Evolutionary conservation across 2,329 filamentous ascomycete species (phyloP).

Genomic region (Colletotrichum shisoi): DNA sequence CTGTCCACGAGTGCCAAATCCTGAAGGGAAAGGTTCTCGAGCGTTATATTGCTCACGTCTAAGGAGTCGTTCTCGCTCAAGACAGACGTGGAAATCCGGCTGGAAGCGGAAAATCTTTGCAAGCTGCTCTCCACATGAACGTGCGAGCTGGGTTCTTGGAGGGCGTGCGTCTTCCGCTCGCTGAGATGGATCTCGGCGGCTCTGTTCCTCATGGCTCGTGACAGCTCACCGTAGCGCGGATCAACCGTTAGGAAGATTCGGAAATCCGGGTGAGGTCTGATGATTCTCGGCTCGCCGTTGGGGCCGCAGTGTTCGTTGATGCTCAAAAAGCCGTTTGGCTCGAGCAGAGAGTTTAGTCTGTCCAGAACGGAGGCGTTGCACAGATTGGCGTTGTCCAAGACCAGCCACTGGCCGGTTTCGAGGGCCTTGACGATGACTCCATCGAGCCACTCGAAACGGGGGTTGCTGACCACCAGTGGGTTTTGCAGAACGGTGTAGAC

Average conservation of each 20-base stretch:
- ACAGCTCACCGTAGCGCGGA: slow-evolving; percentile 89
- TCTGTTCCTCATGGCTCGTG: slow-evolving; percentile 94
- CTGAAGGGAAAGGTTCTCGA: slow-evolving; percentile 58
- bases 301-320: slow-evolving; percentile 91
- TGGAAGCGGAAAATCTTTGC: slow-evolving; percentile 56
- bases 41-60: slow-evolving; percentile 47
- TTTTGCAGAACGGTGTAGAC: slow-evolving; percentile 60
- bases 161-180: slow-evolving; percentile 48
- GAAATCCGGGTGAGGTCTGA: slow-evolving; percentile 85
- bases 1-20: slow-evolving; percentile 54
- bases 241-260: slow-evolving; percentile 94
- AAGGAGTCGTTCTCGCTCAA: slow-evolving; percentile 41
- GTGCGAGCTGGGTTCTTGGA: slow-evolving; percentile 52
- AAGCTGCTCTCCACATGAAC: slow-evolving; percentile 59
- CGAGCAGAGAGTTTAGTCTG: slow-evolving; percentile 90
- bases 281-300: slow-evolving; percentile 79
- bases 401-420: slow-evolving; percentile 86
- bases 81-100: slow-evolving; percentile 45
- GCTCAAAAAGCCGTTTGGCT: slow-evolving; percentile 85
- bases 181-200: slow-evolving; percentile 87
- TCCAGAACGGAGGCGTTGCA: slow-evolving; percentile 96
- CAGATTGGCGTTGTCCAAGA: slow-evolving; percentile 96
- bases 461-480: slow-evolving; percentile 69
- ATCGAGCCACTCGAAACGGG: slow-evolving; percentile 95
- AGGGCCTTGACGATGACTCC: slow-evolving; percentile 89